phyloP scores from a whole-genome alignment of 1,284 basidiomycete genomes.

The Ceratobasidium sp. region DNA sequence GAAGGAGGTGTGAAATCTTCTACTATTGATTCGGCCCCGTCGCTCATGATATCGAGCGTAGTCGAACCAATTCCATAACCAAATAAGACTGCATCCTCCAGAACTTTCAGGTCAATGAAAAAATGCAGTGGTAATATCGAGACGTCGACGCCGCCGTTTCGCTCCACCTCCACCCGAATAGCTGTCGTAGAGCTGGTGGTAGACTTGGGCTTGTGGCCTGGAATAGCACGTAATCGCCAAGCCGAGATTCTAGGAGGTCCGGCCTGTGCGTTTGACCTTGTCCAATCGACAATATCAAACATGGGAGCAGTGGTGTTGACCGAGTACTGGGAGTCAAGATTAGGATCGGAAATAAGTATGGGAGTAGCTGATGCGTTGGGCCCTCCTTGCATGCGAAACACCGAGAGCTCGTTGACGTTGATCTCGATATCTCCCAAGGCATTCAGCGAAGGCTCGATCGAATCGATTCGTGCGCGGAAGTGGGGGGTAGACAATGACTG shows the following conservation, averaged over 20 bases:
- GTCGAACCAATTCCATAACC: constrained; percentile 25
- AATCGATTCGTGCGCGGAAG: constrained; percentile 43
- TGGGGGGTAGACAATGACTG: constrained; percentile 48
- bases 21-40: constrained; percentile 3
- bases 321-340: constrained; percentile 48
- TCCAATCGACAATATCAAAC: constrained; percentile 74
- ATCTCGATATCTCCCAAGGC: constrained; percentile 51
- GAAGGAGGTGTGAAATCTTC: constrained; percentile 18
- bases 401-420: constrained; percentile 63
- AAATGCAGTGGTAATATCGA: constrained; percentile 71
- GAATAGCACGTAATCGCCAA: constrained; percentile 50
- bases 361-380: constrained; percentile 44
- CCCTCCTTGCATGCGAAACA: constrained; percentile 55
- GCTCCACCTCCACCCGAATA: constrained; percentile 24
- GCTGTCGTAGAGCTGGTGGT: constrained; percentile 2
- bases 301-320: constrained; percentile 57
- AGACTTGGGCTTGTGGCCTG: constrained; percentile 47
- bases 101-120: constrained; percentile 75
- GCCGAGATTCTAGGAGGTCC: constrained; percentile 72
- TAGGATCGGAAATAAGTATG: constrained; percentile 48
- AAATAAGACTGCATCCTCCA: constrained; percentile 62
- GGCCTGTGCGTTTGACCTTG: constrained; percentile 60
- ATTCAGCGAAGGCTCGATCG: constrained; percentile 32
- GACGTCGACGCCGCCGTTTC: constrained; percentile 52
- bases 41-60: constrained; percentile 8